Evolutionary conservation across 768 basidiomycete genomes (phyloP).

Genomic region (Imleria badia): DNA sequence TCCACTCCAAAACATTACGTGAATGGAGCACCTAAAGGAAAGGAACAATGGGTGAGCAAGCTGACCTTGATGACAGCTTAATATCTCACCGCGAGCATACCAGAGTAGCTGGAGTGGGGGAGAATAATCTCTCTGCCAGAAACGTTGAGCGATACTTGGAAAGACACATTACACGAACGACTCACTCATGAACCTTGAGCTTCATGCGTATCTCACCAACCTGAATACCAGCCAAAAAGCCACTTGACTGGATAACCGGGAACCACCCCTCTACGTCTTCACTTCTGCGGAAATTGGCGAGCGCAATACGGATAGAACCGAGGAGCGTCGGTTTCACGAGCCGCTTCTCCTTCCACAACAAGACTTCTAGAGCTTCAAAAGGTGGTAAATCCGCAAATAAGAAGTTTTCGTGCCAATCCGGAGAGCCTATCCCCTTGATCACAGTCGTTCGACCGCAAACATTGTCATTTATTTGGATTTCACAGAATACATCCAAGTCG

Average conservation of each 20-base stretch:
- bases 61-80: neutral
- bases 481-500: conserved; percentile 75
- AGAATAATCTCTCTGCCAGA: conserved; percentile 71
- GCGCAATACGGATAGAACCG: conserved; percentile 62
- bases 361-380: conserved; percentile 66
- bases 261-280: conserved; percentile 85
- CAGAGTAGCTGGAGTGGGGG: conserved; percentile 60
- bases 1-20: conserved; percentile 73
- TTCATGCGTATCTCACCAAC: conserved; percentile 76
- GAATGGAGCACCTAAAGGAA: conserved; percentile 38
- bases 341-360: conserved; percentile 70
- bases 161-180: conserved; percentile 8
- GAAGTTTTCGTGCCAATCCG: conserved; percentile 86
- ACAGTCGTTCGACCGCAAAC: conserved; percentile 74
- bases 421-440: conserved; percentile 61
- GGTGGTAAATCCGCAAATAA: conserved; percentile 74
- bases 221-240: conserved; percentile 51
- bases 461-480: conserved; percentile 67
- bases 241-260: conserved; percentile 59
- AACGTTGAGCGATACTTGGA: conserved; percentile 5
- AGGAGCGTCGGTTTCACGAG: conserved; percentile 52
- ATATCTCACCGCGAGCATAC: conserved; percentile 55
- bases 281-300: conserved; percentile 70
- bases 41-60: neutral
- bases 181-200: conserved; percentile 73